Evolutionary conservation across 2,329 filamentous ascomycete species (phyloP).

Genomic region (Delphinella strobiligena): DNA sequence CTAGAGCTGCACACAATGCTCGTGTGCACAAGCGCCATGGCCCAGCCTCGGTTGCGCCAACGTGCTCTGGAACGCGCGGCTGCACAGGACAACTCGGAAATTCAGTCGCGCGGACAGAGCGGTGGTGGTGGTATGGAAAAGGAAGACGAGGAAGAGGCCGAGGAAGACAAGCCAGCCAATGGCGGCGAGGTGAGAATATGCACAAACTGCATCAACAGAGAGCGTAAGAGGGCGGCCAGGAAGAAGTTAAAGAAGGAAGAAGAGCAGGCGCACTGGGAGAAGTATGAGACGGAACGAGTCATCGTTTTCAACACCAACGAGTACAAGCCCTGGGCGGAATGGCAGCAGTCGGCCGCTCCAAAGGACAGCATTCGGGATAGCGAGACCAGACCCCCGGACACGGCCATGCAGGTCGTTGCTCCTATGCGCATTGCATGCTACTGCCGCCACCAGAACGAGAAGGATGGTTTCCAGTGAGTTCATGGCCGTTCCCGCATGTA

Average conservation of each 20-base stretch:
- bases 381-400: slow-evolving; percentile 31
- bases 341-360: slow-evolving; percentile 31
- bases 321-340: slow-evolving; percentile 44
- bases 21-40: slow-evolving; percentile 88
- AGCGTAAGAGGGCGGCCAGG: slow-evolving; percentile 77
- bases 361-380: slow-evolving; percentile 12
- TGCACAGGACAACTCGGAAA: slow-evolving; percentile 28
- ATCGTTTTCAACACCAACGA: slow-evolving; percentile 88
- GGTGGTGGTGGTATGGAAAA: slow-evolving; percentile 29
- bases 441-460: slow-evolving; percentile 89
- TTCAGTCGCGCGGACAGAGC: slow-evolving; percentile 30
- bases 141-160: slow-evolving; percentile 39
- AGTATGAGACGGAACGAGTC: slow-evolving; percentile 67
- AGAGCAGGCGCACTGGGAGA: slow-evolving; percentile 78
- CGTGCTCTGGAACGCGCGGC: slow-evolving; percentile 55
- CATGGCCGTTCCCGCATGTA: neutral
- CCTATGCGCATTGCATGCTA: slow-evolving; percentile 97
- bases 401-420: slow-evolving; percentile 65
- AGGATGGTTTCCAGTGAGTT: slow-evolving; percentile 62
- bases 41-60: slow-evolving; percentile 52
- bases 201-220: slow-evolving; percentile 76
- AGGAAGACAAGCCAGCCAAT: slow-evolving; percentile 64
- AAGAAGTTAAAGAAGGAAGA: slow-evolving; percentile 92
- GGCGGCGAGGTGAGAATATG: slow-evolving; percentile 94
- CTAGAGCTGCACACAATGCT: slow-evolving; percentile 70